These are phyloP conservation scores for Pelomyxa schiedti DNA, from an alignment of 78 protist species.

Conservation along the genomic window DNA sequence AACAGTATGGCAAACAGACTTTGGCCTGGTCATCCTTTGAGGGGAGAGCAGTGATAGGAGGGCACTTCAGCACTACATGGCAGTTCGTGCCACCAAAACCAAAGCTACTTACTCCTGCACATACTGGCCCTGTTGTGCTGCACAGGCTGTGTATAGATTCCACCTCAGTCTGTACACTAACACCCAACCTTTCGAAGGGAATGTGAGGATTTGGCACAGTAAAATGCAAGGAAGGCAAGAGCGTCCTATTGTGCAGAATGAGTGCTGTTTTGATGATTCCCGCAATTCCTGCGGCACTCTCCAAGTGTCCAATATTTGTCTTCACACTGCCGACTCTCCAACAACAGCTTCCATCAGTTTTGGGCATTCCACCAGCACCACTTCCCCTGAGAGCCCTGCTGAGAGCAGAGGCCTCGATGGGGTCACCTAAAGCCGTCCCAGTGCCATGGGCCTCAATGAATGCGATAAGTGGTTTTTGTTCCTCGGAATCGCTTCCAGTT, in stretches of 20 bases:
- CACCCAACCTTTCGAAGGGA: neutral
- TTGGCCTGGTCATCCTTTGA: too few relatives aligned
- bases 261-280: conserved; percentile 26
- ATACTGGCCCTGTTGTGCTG: too few relatives aligned
- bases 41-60: too few relatives aligned
- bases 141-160: neutral
- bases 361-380: neutral
- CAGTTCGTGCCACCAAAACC: conserved; percentile 75
- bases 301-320: conserved; percentile 61
- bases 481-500: too few relatives aligned
- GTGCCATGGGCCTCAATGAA: conserved; percentile 57
- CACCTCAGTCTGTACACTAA: neutral
- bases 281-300: conserved; percentile 54
- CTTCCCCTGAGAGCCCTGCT: neutral
- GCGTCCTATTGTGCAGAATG: neutral
- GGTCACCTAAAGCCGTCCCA: conserved; percentile 51
- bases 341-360: too few relatives aligned
- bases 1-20: too few relatives aligned
- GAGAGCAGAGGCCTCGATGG: conserved; percentile 29
- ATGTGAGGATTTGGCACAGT: neutral
- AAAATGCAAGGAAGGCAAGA: neutral
- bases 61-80: conserved; percentile 19
- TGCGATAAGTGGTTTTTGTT: neutral
- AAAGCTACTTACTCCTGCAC: conserved; percentile 56
- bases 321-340: conserved; percentile 57